phyloP scores from a whole-genome alignment of 176 grass and related monocot genomes.

The Juncus inflexus region DNA sequence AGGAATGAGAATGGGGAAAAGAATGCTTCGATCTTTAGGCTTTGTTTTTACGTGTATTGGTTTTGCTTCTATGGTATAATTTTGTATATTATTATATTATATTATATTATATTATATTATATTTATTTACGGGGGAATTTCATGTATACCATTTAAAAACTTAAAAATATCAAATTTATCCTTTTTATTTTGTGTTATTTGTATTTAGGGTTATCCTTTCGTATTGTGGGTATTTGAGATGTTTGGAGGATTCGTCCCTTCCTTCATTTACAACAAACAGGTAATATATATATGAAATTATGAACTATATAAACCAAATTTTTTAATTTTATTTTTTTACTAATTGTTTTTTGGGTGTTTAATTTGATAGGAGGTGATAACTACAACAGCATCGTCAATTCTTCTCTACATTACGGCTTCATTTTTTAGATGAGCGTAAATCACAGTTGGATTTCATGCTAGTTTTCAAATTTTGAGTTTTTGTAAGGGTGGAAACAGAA shows the following conservation, averaged over 20 bases:
- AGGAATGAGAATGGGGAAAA: slow-evolving; percentile 87
- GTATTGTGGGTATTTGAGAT: slow-evolving; percentile 41
- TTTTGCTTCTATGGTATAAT: slow-evolving; percentile 49
- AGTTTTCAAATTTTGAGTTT: background rate
- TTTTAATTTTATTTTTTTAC: background rate
- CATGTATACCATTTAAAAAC: too few relatives aligned
- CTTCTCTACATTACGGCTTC: slow-evolving; percentile 55
- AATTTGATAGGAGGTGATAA: slow-evolving; percentile 52
- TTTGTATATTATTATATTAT: slow-evolving; percentile 4
- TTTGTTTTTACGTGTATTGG: slow-evolving; percentile 88
- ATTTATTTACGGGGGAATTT: background rate
- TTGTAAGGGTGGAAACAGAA: background rate
- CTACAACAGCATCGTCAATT: slow-evolving; percentile 40
- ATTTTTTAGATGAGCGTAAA: slow-evolving; percentile 40
- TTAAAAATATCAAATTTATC: slow-evolving; percentile 8
- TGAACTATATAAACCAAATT: slow-evolving; percentile 17
- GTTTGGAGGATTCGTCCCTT: slow-evolving; percentile 31
- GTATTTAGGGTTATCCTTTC: slow-evolving; percentile 40
- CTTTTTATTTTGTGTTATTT: background rate
- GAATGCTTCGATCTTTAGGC: slow-evolving; percentile 68
- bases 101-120: slow-evolving; percentile 1
- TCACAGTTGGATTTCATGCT: too few relatives aligned
- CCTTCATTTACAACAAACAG: slow-evolving; percentile 56
- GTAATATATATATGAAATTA: slow-evolving; percentile 26
- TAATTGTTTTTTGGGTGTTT: background rate